Evolutionary conservation across 2,329 filamentous ascomycete genomes (phyloP).

Genomic region (Colletotrichum spinosum): DNA sequence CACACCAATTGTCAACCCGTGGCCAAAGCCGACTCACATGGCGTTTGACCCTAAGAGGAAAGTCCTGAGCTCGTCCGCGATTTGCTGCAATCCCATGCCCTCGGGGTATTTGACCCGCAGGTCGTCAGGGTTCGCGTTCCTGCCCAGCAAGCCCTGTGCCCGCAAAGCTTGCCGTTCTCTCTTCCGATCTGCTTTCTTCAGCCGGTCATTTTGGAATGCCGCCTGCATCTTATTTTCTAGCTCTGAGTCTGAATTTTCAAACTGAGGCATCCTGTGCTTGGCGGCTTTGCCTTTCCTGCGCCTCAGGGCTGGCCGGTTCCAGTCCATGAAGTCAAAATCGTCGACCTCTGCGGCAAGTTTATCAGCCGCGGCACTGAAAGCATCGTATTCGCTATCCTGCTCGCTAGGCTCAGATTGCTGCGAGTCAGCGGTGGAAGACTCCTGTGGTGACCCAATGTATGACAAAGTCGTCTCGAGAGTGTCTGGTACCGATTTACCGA

Average conservation of each 20-base stretch:
- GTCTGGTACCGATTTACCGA: neutral
- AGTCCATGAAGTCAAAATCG: slow-evolving; percentile 88
- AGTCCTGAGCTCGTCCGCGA: slow-evolving; percentile 76
- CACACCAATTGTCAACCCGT: neutral
- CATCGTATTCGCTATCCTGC: slow-evolving; percentile 27
- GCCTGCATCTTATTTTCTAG: slow-evolving; percentile 69
- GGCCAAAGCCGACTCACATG: slow-evolving; percentile 14
- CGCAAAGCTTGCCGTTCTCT: slow-evolving; percentile 77
- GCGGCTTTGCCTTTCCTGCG: slow-evolving; percentile 72
- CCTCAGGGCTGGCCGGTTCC: slow-evolving; percentile 75
- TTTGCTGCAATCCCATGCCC: slow-evolving; percentile 77
- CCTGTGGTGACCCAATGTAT: slow-evolving; percentile 5
- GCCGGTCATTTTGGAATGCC: slow-evolving; percentile 75
- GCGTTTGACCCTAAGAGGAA: slow-evolving; percentile 71
- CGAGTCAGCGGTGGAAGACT: slow-evolving; percentile 5
- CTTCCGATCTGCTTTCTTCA: slow-evolving; percentile 78
- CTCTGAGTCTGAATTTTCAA: slow-evolving; percentile 75
- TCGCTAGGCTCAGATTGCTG: slow-evolving; percentile 3
- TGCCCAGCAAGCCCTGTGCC: slow-evolving; percentile 73
- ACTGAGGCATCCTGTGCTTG: slow-evolving; percentile 61
- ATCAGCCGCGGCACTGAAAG: slow-evolving; percentile 17
- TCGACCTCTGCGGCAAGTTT: slow-evolving; percentile 57
- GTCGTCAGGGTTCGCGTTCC: slow-evolving; percentile 65
- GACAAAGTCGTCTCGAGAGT: slow-evolving; percentile 14
- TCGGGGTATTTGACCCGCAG: slow-evolving; percentile 77